Evolutionary conservation across 2,329 filamentous ascomycete species (phyloP).

Genomic region (Gliomastix tumulicola): DNA sequence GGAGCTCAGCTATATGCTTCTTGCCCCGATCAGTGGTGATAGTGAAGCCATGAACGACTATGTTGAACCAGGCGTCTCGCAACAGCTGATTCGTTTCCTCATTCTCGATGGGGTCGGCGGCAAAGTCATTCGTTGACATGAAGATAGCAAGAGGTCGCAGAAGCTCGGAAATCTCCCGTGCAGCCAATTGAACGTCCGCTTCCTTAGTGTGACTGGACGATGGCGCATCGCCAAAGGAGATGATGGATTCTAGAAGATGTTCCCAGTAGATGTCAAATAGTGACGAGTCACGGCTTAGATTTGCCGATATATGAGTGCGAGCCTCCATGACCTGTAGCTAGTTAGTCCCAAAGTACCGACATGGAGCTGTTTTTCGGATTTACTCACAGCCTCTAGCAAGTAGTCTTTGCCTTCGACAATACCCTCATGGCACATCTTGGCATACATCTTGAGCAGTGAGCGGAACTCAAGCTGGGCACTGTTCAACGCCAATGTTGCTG

Average conservation of each 20-base stretch:
- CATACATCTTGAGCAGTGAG: constrained; percentile 77
- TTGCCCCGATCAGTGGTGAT: constrained; percentile 66
- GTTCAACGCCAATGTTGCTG: constrained; percentile 68
- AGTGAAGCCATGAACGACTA: constrained; percentile 87
- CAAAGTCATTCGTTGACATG: constrained; percentile 60
- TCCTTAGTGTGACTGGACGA: constrained; percentile 67
- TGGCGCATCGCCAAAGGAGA: constrained; percentile 83
- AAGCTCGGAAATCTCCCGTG: constrained; percentile 80
- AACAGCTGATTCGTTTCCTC: constrained; percentile 68
- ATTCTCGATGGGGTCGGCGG: constrained; percentile 39
- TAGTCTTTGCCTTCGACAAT: constrained; percentile 60
- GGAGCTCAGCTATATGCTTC: constrained; percentile 68
- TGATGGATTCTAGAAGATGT: constrained; percentile 77
- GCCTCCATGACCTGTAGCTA: constrained; percentile 60
- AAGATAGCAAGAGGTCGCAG: constrained; percentile 82
- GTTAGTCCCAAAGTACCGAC: too few relatives aligned
- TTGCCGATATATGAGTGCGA: constrained; percentile 68
- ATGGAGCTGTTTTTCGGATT: too few relatives aligned
- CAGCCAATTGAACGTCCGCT: constrained; percentile 73
- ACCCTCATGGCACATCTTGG: constrained; percentile 66
- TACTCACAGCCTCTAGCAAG: constrained; percentile 64
- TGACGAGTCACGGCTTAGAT: constrained; percentile 60
- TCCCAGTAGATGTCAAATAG: constrained; percentile 79
- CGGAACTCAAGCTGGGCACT: constrained; percentile 79
- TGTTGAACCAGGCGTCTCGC: constrained; percentile 96